phyloP scores from a whole-genome alignment of 495 filamentous ascomycete genomes.

The Penicillium goetzii region DNA sequence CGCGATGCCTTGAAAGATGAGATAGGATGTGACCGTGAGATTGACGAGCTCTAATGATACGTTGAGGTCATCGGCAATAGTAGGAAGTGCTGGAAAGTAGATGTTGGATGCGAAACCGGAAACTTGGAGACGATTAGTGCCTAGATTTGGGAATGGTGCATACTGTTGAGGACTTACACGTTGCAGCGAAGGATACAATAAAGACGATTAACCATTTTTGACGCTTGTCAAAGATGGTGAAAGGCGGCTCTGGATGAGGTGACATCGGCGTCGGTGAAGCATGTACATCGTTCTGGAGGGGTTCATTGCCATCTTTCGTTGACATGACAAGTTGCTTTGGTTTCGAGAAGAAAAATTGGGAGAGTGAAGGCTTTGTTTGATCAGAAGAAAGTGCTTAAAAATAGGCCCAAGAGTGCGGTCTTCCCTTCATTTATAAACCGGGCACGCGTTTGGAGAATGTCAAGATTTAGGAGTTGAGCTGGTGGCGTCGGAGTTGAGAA shows the following conservation, averaged over 20 bases:
- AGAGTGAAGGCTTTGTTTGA: background rate
- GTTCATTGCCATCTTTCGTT: background rate
- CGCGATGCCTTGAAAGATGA: conserved; percentile 55
- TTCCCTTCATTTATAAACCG: background rate
- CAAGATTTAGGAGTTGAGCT: background rate
- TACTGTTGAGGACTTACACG: conserved; percentile 35
- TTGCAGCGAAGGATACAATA: conserved; percentile 52
- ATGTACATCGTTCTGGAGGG: background rate
- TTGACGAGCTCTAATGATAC: conserved; percentile 51
- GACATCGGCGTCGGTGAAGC: background rate
- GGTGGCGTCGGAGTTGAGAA: background rate
- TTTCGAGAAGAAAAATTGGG: background rate
- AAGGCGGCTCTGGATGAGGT: conserved; percentile 15
- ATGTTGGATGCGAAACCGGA: conserved; percentile 59
- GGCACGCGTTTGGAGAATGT: background rate
- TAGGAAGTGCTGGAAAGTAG: conserved; percentile 55
- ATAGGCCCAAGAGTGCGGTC: background rate
- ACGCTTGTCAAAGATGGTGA: conserved; percentile 35
- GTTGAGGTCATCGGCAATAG: conserved; percentile 46
- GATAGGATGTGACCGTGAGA: conserved; percentile 56
- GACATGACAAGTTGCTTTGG: background rate
- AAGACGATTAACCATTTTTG: conserved; percentile 52
- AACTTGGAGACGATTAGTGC: conserved; percentile 33
- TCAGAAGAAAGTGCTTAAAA: background rate
- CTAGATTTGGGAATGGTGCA: background rate